phyloP scores from a whole-genome alignment of 75 land plant species.

The Cryptomeria japonica region DNA sequence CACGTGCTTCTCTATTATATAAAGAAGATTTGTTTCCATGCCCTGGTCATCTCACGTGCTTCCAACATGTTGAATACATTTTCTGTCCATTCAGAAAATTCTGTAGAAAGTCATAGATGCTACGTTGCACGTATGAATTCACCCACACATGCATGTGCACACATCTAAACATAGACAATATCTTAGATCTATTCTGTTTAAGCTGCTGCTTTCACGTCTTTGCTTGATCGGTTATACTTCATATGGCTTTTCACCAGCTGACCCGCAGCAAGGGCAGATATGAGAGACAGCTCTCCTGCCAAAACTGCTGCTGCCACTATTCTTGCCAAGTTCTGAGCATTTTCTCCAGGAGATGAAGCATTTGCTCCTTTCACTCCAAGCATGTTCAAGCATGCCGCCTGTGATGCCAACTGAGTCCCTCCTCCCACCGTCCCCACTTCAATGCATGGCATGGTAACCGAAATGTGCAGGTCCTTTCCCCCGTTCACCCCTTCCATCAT shows the following conservation, averaged over 20 bases:
- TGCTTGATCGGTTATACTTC: conserved; percentile 80
- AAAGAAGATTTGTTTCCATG: too few relatives aligned
- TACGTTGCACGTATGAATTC: too few relatives aligned
- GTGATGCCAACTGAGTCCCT: conserved; percentile 83
- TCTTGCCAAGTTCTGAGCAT: conserved; percentile 63
- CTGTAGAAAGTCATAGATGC: too few relatives aligned
- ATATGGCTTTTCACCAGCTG: conserved; percentile 87
- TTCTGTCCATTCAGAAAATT: too few relatives aligned
- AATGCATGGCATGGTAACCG: conserved; percentile 47
- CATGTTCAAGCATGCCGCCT: conserved; percentile 64
- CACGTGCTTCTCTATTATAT: too few relatives aligned
- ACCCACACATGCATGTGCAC: too few relatives aligned
- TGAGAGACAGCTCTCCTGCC: conserved; percentile 82
- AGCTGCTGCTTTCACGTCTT: conserved; percentile 16
- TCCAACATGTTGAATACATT: too few relatives aligned
- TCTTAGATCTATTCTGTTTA: too few relatives aligned
- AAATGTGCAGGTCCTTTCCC: conserved; percentile 63
- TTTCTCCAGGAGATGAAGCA: conserved; percentile 55
- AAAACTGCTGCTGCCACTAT: conserved; percentile 77
- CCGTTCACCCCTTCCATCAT: conserved; percentile 60
- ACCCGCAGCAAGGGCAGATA: conserved; percentile 89
- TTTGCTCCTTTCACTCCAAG: conserved; percentile 44
- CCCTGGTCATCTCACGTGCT: too few relatives aligned
- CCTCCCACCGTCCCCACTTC: conserved; percentile 84
- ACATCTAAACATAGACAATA: too few relatives aligned